These are phyloP conservation scores for Colletotrichum navitas DNA, from an alignment of 2,329 filamentous ascomycete genomes.

Conservation along the genomic window DNA sequence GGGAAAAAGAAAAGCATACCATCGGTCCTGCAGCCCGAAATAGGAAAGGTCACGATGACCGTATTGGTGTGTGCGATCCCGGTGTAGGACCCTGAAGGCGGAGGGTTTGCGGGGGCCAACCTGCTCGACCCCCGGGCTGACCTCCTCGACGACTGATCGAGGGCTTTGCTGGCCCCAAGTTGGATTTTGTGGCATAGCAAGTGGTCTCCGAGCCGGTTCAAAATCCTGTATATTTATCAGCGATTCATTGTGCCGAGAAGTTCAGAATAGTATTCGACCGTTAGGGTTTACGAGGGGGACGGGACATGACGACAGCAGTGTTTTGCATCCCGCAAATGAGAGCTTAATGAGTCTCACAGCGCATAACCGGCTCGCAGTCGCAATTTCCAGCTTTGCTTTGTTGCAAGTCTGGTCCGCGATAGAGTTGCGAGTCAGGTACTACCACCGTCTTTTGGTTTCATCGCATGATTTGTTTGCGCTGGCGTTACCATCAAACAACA, in stretches of 20 bases:
- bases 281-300: slow-evolving; percentile 33
- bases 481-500: slow-evolving; percentile 1
- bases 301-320: slow-evolving; percentile 35
- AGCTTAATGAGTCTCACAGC: slow-evolving; percentile 29
- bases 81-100: slow-evolving; percentile 47
- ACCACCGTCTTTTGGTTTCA: slow-evolving; percentile 25
- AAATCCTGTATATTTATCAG: slow-evolving; percentile 3
- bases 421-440: slow-evolving; percentile 24
- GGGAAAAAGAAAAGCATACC: slow-evolving; percentile 77
- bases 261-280: not conserved
- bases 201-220: slow-evolving; percentile 12
- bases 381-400: slow-evolving; percentile 4
- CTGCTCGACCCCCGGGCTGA: slow-evolving; percentile 24
- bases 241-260: slow-evolving; percentile 10
- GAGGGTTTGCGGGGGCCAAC: slow-evolving; percentile 19
- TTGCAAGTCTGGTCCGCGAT: slow-evolving; percentile 17
- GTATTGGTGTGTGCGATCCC: slow-evolving; percentile 76
- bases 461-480: slow-evolving; percentile 35
- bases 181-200: slow-evolving; percentile 14
- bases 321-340: slow-evolving; percentile 28
- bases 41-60: slow-evolving; percentile 82
- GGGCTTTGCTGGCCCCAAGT: slow-evolving; percentile 5
- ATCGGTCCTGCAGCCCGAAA: slow-evolving; percentile 76
- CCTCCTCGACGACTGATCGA: slow-evolving; percentile 15
- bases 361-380: not conserved